These are phyloP conservation scores for Neodidymelliopsis sp. DNA, from an alignment of 2,329 filamentous ascomycete genomes.

Conservation along the genomic window DNA sequence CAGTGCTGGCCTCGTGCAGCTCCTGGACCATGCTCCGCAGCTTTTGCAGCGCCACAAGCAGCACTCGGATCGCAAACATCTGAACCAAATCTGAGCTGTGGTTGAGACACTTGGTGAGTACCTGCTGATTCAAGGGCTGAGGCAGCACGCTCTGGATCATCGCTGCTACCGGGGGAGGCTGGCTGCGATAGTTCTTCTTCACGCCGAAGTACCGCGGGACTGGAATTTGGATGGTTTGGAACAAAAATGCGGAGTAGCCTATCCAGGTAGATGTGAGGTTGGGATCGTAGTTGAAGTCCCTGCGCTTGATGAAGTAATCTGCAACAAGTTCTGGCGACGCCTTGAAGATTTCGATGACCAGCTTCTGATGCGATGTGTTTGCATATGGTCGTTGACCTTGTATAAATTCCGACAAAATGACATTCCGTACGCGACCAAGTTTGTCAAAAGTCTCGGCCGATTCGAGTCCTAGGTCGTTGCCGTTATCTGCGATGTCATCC, in stretches of 20 bases:
- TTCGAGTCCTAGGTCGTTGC: conserved; percentile 71
- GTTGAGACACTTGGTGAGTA: conserved; percentile 79
- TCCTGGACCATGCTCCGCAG: conserved; percentile 69
- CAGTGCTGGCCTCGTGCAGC: conserved; percentile 59
- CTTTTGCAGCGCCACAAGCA: conserved; percentile 82
- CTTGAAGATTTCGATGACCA: conserved; percentile 80
- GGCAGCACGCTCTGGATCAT: conserved; percentile 88
- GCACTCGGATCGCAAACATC: conserved; percentile 81
- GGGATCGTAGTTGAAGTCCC: conserved; percentile 82
- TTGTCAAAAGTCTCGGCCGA: conserved; percentile 74
- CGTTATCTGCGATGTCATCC: conserved; percentile 54
- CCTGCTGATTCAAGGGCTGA: conserved; percentile 79
- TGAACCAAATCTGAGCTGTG: conserved; percentile 80
- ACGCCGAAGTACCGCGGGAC: conserved; percentile 77
- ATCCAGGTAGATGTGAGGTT: conserved; percentile 95
- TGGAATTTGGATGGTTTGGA: conserved; percentile 77
- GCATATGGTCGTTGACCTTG: conserved; percentile 84
- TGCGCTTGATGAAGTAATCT: conserved; percentile 83
- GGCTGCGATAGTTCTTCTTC: conserved; percentile 64
- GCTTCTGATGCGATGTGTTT: conserved; percentile 79
- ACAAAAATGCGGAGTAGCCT: conserved; percentile 88
- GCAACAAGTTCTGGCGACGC: conserved; percentile 85
- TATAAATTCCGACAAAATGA: conserved; percentile 78
- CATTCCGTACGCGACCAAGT: conserved; percentile 78
- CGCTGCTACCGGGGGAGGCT: conserved; percentile 80